Evolutionary conservation across 495 filamentous ascomycete species (phyloP).

Genomic region (Annulohypoxylon moriforme): DNA sequence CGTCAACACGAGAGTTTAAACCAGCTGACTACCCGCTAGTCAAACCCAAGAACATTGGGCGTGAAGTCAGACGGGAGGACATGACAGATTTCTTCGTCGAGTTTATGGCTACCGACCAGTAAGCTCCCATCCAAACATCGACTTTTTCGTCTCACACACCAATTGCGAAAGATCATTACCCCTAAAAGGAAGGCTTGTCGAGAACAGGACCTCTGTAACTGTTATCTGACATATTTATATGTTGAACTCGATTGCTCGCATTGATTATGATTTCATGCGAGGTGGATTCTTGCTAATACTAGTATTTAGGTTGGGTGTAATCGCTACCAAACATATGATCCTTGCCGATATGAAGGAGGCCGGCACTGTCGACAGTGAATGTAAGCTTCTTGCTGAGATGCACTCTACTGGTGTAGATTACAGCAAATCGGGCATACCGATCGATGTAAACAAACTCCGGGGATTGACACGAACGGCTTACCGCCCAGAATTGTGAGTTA

Average conservation of each 20-base stretch:
- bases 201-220: too few species aligned
- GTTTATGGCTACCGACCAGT: conserved; percentile 81
- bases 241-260: background rate
- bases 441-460: conserved; percentile 54
- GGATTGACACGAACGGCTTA: conserved; percentile 29
- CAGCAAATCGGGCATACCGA: conserved; percentile 79
- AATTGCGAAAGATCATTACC: background rate
- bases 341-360: conserved; percentile 68
- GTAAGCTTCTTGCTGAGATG: conserved; percentile 72
- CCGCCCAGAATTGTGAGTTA: conserved; percentile 58
- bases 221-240: background rate
- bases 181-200: too few species aligned
- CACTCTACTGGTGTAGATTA: conserved; percentile 86
- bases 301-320: conserved; percentile 65
- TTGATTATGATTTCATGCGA: too few species aligned
- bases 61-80: conserved; percentile 65
- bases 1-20: conserved; percentile 45
- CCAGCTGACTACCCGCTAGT: conserved; percentile 77
- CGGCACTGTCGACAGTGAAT: conserved; percentile 69
- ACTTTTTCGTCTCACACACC: background rate
- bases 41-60: conserved; percentile 64
- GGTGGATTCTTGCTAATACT: background rate
- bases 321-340: conserved; percentile 73
- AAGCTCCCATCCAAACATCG: conserved; percentile 6
- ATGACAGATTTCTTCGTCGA: conserved; percentile 82